Evolutionary conservation across 1,284 basidiomycete genomes (phyloP).

Genomic region (Volvariella volvacea): DNA sequence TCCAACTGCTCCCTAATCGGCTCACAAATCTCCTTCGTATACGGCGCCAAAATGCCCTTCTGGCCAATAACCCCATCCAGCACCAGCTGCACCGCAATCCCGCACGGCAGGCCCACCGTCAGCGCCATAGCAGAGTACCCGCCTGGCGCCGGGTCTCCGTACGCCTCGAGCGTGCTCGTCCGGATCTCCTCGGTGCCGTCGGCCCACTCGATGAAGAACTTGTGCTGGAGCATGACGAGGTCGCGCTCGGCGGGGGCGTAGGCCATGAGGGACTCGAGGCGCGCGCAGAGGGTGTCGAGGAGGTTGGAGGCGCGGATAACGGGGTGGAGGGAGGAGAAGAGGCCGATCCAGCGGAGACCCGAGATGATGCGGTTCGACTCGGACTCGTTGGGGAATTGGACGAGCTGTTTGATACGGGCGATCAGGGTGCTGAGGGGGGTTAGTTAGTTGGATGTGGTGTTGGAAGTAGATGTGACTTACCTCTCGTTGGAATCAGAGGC

Average conservation of each 20-base stretch:
- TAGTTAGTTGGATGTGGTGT: constrained; percentile 1
- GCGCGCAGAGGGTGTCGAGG: constrained; percentile 92
- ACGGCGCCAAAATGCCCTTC: constrained; percentile 85
- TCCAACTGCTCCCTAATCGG: constrained; percentile 75
- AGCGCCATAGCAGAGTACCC: constrained; percentile 94
- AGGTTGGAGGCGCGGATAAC: constrained; percentile 65
- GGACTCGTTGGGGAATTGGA: constrained; percentile 64
- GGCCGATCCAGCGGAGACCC: constrained; percentile 89
- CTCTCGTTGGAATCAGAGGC: constrained; percentile 66
- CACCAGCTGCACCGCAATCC: constrained; percentile 84
- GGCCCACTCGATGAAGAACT: constrained; percentile 84
- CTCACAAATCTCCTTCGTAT: constrained; percentile 82
- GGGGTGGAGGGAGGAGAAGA: constrained; percentile 74
- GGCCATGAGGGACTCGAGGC: constrained; percentile 87
- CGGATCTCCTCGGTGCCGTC: constrained; percentile 61
- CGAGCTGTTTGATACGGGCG: constrained; percentile 63
- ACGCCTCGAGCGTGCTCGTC: constrained; percentile 90
- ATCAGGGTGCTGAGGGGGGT: constrained; percentile 48
- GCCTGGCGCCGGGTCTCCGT: constrained; percentile 73
- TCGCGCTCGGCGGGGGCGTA: constrained; percentile 91
- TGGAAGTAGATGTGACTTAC: constrained; percentile 32
- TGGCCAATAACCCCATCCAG: constrained; percentile 73
- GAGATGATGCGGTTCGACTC: constrained; percentile 77
- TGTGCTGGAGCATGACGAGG: constrained; percentile 97
- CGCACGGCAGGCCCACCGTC: constrained; percentile 90